Evolutionary conservation across 148 eudicot species (phyloP).

Genomic region (Rhododendron griersonianum): DNA sequence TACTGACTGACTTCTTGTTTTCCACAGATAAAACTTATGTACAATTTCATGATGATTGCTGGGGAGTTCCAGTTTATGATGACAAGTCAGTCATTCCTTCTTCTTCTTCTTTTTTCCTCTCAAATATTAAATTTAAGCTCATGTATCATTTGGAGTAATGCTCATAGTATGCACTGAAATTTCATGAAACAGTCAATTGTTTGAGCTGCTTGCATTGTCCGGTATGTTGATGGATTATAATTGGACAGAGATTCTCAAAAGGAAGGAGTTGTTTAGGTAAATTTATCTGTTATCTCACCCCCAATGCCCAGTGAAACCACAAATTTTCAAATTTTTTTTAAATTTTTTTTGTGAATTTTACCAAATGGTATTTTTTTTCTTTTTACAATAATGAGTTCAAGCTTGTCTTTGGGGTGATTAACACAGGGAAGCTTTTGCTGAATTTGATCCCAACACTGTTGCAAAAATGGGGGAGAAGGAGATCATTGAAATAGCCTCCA

Average conservation of each 20-base stretch:
- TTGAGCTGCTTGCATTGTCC: constrained; percentile 80
- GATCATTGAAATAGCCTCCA: constrained; percentile 53
- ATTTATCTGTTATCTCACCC: neutral
- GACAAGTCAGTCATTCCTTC: constrained; percentile 56
- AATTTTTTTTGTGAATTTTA: neutral
- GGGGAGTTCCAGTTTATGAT: constrained; percentile 96
- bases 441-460: constrained; percentile 66
- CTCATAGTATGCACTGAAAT: neutral
- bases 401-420: neutral
- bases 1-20: neutral
- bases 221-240: constrained; percentile 97
- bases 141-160: neutral
- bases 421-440: constrained; percentile 70
- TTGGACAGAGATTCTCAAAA: constrained; percentile 90
- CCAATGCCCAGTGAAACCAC: neutral
- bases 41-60: constrained; percentile 91
- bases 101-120: neutral
- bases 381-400: neutral
- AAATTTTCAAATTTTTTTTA: neutral
- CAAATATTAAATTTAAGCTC: neutral
- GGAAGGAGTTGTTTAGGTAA: constrained; percentile 67
- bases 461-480: constrained; percentile 78
- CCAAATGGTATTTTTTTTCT: neutral
- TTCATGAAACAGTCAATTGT: constrained; percentile 57
- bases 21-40: constrained; percentile 66